Evolutionary conservation across 495 filamentous ascomycete species (phyloP).

Genomic region (Penicillium daleae): DNA sequence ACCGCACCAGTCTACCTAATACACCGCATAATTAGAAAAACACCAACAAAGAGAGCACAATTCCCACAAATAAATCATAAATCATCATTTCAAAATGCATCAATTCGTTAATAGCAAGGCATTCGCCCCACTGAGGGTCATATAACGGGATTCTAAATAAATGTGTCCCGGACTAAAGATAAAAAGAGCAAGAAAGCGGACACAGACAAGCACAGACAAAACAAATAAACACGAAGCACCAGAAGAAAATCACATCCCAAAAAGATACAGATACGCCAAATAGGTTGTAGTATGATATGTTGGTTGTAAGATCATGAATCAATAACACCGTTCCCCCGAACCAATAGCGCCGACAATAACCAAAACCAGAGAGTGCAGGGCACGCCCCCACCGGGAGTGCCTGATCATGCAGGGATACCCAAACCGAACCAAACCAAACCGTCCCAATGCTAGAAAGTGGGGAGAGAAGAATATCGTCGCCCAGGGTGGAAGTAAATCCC

Average conservation of each 20-base stretch:
- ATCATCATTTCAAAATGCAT: constrained; percentile 11
- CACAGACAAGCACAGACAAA: background rate
- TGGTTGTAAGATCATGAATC: constrained; percentile 5
- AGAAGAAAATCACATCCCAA: background rate
- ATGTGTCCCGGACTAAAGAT: constrained; percentile 7
- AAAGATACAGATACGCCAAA: constrained; percentile 9
- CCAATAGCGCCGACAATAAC: constrained; percentile 24
- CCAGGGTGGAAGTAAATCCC: constrained; percentile 2
- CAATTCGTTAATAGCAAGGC: constrained; percentile 16
- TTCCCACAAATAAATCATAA: constrained; percentile 8
- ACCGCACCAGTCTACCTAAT: background rate
- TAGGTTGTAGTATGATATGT: constrained; percentile 22
- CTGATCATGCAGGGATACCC: constrained; percentile 16
- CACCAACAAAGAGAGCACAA: background rate
- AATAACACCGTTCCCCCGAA: constrained; percentile 8
- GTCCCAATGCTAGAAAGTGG: constrained; percentile 19
- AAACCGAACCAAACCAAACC: constrained; percentile 11
- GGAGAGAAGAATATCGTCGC: background rate
- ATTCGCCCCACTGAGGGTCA: constrained; percentile 1
- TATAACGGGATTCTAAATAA: constrained; percentile 25
- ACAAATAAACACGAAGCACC: constrained; percentile 1
- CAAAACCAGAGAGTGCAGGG: constrained; percentile 6
- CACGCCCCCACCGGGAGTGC: constrained; percentile 4
- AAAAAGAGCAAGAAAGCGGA: background rate
- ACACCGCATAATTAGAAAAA: background rate